Conservation (phyloP, 2,329 filamentous ascomycete species). For the Botrytis deweyae region DNA sequence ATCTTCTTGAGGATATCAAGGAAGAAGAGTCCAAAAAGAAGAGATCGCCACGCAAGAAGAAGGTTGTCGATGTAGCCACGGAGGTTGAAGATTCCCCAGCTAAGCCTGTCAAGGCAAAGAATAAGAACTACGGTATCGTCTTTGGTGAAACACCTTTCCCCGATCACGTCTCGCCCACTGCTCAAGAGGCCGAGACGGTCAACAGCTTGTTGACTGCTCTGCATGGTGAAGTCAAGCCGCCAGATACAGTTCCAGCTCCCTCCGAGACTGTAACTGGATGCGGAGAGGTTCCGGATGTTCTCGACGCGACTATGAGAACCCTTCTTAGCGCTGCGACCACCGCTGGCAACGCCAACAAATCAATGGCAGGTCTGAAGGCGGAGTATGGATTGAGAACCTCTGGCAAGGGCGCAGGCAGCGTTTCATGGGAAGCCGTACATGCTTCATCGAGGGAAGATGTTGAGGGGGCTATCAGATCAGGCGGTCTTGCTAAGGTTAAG, state of each 20-base stretch:
- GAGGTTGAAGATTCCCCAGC: constrained; percentile 4
- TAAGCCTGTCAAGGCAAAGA: constrained; percentile 32
- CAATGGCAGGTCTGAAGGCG: constrained; percentile 63
- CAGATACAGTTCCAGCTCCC: constrained; percentile 66
- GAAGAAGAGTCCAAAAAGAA: constrained; percentile 22
- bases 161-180: constrained; percentile 61
- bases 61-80: constrained; percentile 19
- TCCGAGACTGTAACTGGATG: constrained; percentile 70
- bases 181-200: constrained; percentile 68
- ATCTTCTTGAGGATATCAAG: constrained; percentile 8
- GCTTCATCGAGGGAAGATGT: constrained; percentile 58
- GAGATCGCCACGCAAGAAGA: constrained; percentile 21
- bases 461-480: constrained; percentile 66
- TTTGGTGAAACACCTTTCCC: constrained; percentile 66
- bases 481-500: constrained; percentile 70
- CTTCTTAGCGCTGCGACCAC: constrained; percentile 53
- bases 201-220: constrained; percentile 61
- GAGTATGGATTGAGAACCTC: constrained; percentile 62
- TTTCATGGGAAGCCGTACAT: constrained; percentile 73
- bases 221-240: constrained; percentile 65
- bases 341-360: constrained; percentile 56
- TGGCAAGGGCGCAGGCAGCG: constrained; percentile 67
- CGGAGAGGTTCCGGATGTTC: constrained; percentile 55
- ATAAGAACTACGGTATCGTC: constrained; percentile 52
- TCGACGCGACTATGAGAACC: constrained; percentile 55